Base-by-base conservation (phyloP, 345 rosid genomes). In the Camelina neglecta region DNA sequence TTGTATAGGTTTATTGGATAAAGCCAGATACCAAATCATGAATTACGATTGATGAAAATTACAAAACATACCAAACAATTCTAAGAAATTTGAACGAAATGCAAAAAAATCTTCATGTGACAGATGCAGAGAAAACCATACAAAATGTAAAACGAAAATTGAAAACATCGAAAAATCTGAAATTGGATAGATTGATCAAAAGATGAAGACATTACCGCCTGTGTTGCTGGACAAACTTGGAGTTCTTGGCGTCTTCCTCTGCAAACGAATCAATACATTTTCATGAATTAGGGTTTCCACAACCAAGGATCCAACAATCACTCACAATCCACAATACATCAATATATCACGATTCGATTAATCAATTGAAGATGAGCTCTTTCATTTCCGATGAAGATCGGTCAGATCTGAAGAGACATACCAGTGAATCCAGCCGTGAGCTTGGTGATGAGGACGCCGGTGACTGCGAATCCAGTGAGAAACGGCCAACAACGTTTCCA, bases 231-330 rank as follows among this genome's bases (percentile, higher is more conserved):
- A 85, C 97, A 64, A 92, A 94, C 20, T 81, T 81, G 4, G 97
- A 94, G 31, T 94, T 89, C 84, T 94, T 92, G 29, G 93, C 95
- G 60, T 94, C 95, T 74, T 92, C 98, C 90, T 94, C 98, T 94
- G 84, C 71, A 79, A 72, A 76, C 21, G 20, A 64, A 55, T 35
- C 45, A 3, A 49, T 8, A 24, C 12, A 24, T 38, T 66, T 12
- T 36, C 39, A 73, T 29, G 15, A 39, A 42, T 75, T 57, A 79
- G 71, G 75, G 72, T 21, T 75, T 35, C 15, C 23, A 77, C 41
- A 63, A 21, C 4, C 20, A 26, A 59, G 7, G 55, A 75, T 33
- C 23, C 35, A 65, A 26, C 53, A 60, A 59, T 58, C 44, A 54
- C 16, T 2, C 12, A 18, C 8, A 29, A 56, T 15, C 64, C 44